Conservation (phyloP, 192 early-diverging fungal genomes). For the Cladochytrium replicatum region DNA sequence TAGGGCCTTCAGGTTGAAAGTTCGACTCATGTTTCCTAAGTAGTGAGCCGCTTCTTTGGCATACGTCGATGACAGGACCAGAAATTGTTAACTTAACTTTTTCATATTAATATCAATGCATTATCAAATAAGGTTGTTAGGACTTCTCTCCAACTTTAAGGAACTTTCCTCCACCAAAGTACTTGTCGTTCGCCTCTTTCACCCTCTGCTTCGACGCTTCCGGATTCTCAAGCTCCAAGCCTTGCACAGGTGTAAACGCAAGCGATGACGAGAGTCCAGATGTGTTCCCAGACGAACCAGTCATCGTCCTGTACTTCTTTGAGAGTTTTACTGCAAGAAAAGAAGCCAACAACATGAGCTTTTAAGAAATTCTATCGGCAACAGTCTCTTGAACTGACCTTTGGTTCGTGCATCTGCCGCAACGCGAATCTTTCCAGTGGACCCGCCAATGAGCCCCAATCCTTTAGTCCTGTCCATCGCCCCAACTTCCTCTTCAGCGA, state of each 20-base stretch:
- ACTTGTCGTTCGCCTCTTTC: conserved; percentile 59
- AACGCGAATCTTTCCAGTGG: conserved; percentile 68
- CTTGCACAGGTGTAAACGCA: conserved; percentile 90
- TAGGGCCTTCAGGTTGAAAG: too few relatives aligned
- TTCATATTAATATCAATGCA: too few relatives aligned
- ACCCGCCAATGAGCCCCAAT: conserved; percentile 72
- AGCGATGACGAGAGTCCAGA: conserved; percentile 82
- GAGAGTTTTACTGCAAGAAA: not conserved
- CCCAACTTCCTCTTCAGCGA: conserved; percentile 80
- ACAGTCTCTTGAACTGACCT: conserved; percentile 39
- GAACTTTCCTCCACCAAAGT: conserved; percentile 63
- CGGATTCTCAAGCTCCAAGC: conserved; percentile 87
- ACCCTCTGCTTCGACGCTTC: conserved; percentile 49
- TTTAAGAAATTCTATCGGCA: too few relatives aligned
- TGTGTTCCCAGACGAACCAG: conserved; percentile 18
- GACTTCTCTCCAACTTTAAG: conserved; percentile 39
- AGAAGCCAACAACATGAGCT: conserved; percentile 8
- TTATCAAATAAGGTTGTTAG: conserved; percentile 9
- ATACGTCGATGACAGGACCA: too few relatives aligned
- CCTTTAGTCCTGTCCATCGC: conserved; percentile 78
- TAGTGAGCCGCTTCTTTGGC: too few relatives aligned
- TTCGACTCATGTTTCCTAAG: too few relatives aligned
- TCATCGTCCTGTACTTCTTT: conserved; percentile 10
- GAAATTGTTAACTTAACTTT: too few relatives aligned
- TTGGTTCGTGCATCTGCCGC: conserved; percentile 58